Evolutionary conservation across 441 rosid genomes (phyloP).

Genomic region (Corymbia calophylla): DNA sequence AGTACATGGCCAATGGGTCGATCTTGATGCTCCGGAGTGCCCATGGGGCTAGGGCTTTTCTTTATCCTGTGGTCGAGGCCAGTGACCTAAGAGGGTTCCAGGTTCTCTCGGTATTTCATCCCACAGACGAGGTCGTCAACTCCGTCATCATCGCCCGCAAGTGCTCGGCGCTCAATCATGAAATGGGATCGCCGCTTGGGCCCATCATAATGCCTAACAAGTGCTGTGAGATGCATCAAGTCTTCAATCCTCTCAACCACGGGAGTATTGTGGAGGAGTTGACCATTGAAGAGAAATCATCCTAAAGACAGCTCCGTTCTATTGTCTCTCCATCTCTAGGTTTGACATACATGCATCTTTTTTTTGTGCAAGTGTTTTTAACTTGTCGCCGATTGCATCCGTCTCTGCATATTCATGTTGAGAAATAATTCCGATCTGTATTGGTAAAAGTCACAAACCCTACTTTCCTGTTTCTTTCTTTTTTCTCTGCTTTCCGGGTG

Average conservation of each 20-base stretch:
- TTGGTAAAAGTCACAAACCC: background rate
- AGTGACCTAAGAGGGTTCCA: slow-evolving; percentile 39
- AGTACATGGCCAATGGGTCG: slow-evolving; percentile 26
- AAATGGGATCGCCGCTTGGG: background rate
- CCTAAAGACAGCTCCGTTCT: background rate
- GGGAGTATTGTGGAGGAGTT: background rate
- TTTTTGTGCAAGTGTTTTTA: background rate
- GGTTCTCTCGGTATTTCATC: slow-evolving; percentile 25
- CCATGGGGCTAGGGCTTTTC: slow-evolving; percentile 48
- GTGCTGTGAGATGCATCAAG: background rate
- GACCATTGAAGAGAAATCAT: background rate
- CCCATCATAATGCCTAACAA: slow-evolving; percentile 3
- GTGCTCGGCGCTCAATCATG: background rate
- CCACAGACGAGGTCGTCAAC: background rate
- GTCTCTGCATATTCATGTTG: background rate
- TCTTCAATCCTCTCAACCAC: background rate
- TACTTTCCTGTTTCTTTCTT: background rate
- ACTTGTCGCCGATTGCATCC: background rate
- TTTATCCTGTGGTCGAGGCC: slow-evolving; percentile 39
- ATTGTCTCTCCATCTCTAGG: background rate
- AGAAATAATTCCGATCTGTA: background rate
- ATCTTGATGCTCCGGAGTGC: slow-evolving; percentile 42
- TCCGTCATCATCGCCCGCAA: background rate
- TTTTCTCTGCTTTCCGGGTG: background rate
- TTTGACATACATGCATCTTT: background rate